Evolutionary conservation across 2,329 filamentous ascomycete species (phyloP).

Genomic region (Apiospora arundinis): DNA sequence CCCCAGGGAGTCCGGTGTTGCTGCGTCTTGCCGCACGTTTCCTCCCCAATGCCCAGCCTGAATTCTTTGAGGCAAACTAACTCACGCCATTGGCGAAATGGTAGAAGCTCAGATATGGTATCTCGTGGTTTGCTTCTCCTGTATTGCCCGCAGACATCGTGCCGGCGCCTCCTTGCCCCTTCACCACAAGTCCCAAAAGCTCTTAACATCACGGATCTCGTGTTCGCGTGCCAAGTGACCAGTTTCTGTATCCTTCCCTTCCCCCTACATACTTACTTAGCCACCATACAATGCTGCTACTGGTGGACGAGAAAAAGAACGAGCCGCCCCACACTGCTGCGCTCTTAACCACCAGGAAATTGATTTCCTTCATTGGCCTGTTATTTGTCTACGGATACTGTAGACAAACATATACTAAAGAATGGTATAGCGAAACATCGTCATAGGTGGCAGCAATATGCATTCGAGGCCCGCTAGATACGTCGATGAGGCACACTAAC

Average conservation of each 20-base stretch:
- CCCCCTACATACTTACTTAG: neutral
- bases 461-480: too few species aligned
- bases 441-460: too few species aligned
- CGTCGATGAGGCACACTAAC: too few species aligned
- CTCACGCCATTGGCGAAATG: neutral
- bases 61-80: too few species aligned
- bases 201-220: neutral
- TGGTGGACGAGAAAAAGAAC: neutral
- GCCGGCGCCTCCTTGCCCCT: neutral
- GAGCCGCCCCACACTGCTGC: too few species aligned
- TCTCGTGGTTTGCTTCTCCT: neutral
- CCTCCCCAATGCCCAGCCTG: too few species aligned
- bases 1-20: too few species aligned
- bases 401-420: too few species aligned
- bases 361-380: too few species aligned
- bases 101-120: neutral
- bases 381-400: too few species aligned
- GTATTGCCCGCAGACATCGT: neutral
- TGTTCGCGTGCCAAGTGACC: neutral
- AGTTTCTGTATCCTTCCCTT: neutral
- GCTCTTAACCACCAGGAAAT: neutral
- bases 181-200: neutral
- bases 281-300: neutral
- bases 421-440: too few species aligned
- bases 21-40: too few species aligned